phyloP scores from a whole-genome alignment of 1,139 yeast species.

The Saccharomyces hybrid region DNA sequence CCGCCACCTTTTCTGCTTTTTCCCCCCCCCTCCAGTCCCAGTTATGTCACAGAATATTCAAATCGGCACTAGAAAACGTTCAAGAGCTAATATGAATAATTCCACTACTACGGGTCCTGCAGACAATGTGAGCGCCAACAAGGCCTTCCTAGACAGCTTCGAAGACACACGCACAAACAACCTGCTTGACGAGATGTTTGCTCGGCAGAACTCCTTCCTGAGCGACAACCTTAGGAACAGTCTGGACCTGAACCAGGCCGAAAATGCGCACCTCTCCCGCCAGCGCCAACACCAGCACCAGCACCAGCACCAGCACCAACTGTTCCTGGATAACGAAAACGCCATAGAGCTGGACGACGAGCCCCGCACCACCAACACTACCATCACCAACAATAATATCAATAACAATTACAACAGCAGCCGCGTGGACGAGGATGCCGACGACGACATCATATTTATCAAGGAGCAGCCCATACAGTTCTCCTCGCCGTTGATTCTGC shows the following conservation, averaged over 20 bases:
- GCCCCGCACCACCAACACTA: neutral
- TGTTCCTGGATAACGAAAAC: conserved; percentile 9
- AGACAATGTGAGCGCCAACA: neutral
- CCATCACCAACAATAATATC: neutral
- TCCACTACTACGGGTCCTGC: neutral
- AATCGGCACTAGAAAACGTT: neutral
- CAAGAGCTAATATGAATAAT: neutral
- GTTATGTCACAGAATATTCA: neutral
- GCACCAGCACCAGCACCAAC: conserved; percentile 3
- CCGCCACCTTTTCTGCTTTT: neutral
- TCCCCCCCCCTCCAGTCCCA: neutral
- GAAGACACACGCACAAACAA: neutral
- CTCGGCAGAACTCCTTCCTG: conserved; percentile 18
- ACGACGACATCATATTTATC: conserved; percentile 20
- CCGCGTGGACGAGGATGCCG: conserved; percentile 12
- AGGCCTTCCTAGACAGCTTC: neutral
- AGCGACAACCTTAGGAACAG: conserved; percentile 14
- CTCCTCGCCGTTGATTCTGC: neutral
- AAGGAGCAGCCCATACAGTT: conserved; percentile 20
- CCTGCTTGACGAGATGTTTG: conserved; percentile 19
- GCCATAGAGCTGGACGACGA: conserved; percentile 48
- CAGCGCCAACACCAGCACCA: conserved; percentile 6
- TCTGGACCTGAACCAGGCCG: conserved; percentile 5
- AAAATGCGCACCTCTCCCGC: neutral
- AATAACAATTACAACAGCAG: conserved; percentile 7